Evolutionary conservation across 257 asterid species (phyloP).

Genomic region (Gynochthodes officinalis): DNA sequence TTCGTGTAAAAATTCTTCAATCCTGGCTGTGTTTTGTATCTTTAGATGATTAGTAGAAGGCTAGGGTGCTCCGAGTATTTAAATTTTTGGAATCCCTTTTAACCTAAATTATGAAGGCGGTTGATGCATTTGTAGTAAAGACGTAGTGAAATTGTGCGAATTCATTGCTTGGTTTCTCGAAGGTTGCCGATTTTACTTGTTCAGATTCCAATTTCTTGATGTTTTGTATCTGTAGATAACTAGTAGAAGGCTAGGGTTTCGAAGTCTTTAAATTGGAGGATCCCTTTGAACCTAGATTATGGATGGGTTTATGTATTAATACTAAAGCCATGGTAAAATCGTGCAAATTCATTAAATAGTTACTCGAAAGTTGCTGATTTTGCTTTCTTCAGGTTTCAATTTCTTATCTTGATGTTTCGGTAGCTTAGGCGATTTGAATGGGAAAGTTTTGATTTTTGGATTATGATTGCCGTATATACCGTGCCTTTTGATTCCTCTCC

Average conservation of each 20-base stretch:
- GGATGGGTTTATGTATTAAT: not conserved
- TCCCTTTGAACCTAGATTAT: no score
- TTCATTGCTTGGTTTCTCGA: not conserved
- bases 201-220: not conserved
- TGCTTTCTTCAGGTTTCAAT: not conserved
- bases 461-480: not conserved
- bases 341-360: not conserved
- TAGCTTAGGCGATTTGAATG: not conserved
- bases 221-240: not conserved
- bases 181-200: not conserved
- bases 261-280: not conserved
- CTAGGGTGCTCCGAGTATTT: conserved; percentile 6
- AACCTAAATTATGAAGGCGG: not conserved
- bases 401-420: not conserved
- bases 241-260: conserved; percentile 4
- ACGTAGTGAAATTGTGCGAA: not conserved
- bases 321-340: not conserved
- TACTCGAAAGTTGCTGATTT: not conserved
- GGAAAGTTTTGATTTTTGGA: not conserved
- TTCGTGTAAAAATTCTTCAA: not conserved
- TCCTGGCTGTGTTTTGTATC: not conserved
- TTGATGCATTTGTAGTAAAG: not conserved
- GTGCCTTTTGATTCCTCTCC: not conserved
- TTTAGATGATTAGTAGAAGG: not conserved
- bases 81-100: not conserved